Evolutionary conservation across 1,284 basidiomycete genomes (phyloP).

Genomic region (Athelia psychrophila): DNA sequence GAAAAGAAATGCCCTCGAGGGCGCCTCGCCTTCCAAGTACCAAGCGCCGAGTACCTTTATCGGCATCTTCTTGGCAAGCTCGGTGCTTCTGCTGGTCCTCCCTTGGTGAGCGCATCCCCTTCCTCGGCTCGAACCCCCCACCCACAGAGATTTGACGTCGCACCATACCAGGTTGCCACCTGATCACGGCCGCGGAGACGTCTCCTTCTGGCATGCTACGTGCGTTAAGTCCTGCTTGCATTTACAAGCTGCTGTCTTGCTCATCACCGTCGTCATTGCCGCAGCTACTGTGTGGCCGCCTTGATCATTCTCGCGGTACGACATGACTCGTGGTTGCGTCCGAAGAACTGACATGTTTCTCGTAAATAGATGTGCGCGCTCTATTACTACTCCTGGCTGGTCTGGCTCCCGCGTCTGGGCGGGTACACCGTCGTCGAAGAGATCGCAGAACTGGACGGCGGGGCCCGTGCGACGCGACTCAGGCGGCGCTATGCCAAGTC

Average conservation of each 20-base stretch:
- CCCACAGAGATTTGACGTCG: conserved; percentile 8
- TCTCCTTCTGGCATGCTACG: conserved; percentile 34
- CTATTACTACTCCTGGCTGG: conserved; percentile 33
- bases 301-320: neutral
- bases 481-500: conserved; percentile 13
- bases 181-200: conserved; percentile 20
- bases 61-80: conserved; percentile 35
- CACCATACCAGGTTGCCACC: conserved; percentile 30
- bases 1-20: conserved; percentile 29
- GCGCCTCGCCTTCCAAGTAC: conserved; percentile 33
- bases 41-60: conserved; percentile 33
- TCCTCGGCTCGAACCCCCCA: neutral
- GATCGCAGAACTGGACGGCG: conserved; percentile 23
- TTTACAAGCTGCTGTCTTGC: neutral
- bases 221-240: conserved; percentile 10
- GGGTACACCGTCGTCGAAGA: conserved; percentile 30
- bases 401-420: conserved; percentile 25
- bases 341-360: conserved; percentile 4
- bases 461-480: conserved; percentile 20
- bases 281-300: neutral
- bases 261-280: neutral
- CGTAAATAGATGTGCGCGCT: conserved; percentile 18
- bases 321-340: neutral
- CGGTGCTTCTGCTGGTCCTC: conserved; percentile 43
- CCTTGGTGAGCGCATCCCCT: conserved; percentile 35